phyloP scores from a whole-genome alignment of 768 basidiomycete genomes.

The Lactifluus pinguis region DNA sequence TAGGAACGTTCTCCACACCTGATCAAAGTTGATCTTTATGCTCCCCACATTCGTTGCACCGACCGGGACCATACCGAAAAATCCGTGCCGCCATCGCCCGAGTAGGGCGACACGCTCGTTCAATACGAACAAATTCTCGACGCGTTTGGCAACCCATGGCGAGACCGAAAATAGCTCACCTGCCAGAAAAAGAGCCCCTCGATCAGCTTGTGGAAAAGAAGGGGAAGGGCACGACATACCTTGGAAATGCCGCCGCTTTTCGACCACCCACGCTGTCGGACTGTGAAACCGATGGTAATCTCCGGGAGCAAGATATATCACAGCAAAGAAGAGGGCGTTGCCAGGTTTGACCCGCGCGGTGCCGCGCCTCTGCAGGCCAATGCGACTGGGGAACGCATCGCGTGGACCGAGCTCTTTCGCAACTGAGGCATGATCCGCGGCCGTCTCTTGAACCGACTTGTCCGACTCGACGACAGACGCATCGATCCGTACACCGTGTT shows the following conservation, averaged over 20 bases:
- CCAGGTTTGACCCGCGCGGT: conserved; percentile 51
- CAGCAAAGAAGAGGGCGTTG: conserved; percentile 83
- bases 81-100: conserved; percentile 90
- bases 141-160: conserved; percentile 87
- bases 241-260: conserved; percentile 89
- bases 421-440: conserved; percentile 62
- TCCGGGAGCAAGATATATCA: conserved; percentile 96
- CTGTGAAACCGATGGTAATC: conserved; percentile 98
- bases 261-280: conserved; percentile 95
- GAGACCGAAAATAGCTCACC: conserved; percentile 95
- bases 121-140: conserved; percentile 91
- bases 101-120: conserved; percentile 96
- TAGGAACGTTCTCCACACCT: conserved; percentile 33
- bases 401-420: conserved; percentile 62
- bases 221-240: conserved; percentile 37
- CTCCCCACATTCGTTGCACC: conserved; percentile 98
- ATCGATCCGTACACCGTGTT: conserved; percentile 62
- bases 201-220: background rate
- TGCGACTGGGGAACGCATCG: conserved; percentile 30
- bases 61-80: conserved; percentile 96
- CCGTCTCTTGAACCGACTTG: conserved; percentile 41
- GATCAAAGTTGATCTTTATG: conserved; percentile 93
- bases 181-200: conserved; percentile 22
- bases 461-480: conserved; percentile 62
- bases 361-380: conserved; percentile 28